phyloP scores from a whole-genome alignment of 306 rosid genomes.

The Gillenia trifoliata region DNA sequence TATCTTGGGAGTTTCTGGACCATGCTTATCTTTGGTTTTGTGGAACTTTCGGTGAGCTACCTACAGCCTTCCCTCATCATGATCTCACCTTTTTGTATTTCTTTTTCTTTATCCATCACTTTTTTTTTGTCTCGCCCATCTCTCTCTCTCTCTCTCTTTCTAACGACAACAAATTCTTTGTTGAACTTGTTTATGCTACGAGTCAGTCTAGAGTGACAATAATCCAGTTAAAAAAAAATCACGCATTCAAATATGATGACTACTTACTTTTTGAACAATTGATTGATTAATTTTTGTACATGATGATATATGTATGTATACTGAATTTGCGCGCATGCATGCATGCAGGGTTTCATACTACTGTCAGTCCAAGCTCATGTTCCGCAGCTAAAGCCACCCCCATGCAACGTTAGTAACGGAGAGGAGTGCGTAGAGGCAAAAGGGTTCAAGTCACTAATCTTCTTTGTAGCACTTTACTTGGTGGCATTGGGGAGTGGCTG shows the following conservation, averaged over 20 bases:
- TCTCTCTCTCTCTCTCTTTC: too few relatives aligned
- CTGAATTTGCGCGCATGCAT: background rate
- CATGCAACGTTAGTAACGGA: constrained; percentile 45
- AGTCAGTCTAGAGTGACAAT: background rate
- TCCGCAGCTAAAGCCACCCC: constrained; percentile 72
- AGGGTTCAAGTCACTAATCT: constrained; percentile 65
- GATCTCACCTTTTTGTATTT: background rate
- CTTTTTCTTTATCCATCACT: background rate
- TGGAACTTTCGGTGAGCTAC: constrained; percentile 71
- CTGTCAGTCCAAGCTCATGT: constrained; percentile 95
- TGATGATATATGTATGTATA: background rate
- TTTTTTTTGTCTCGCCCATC: too few relatives aligned
- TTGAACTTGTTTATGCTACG: background rate
- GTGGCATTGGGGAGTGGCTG: constrained; percentile 98
- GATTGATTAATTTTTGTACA: background rate
- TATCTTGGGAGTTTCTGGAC: constrained; percentile 96
- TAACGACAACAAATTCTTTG: background rate
- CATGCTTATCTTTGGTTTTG: constrained; percentile 81
- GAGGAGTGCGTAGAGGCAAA: constrained; percentile 65
- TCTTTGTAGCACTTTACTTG: constrained; percentile 74
- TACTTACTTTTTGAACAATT: too few relatives aligned
- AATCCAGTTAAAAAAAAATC: background rate
- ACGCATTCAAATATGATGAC: background rate
- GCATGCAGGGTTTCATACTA: constrained; percentile 70
- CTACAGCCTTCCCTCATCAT: background rate